phyloP scores from a whole-genome alignment of 108 stramenopile genomes.

The Fragilaria crotonensis region DNA sequence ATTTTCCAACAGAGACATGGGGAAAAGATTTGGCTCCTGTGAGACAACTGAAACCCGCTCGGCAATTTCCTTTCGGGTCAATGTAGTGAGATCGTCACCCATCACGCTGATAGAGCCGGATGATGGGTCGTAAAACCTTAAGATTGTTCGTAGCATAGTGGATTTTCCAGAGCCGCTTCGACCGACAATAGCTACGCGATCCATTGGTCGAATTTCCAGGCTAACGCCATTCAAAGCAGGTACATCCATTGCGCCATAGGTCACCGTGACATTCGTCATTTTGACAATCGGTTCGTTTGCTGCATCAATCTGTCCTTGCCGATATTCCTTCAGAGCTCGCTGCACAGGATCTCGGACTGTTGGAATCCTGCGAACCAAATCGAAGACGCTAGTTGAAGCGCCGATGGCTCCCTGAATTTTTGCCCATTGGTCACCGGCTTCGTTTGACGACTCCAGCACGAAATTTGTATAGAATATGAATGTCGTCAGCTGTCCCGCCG shows the following conservation, averaged over 20 bases:
- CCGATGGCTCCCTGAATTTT: conserved; percentile 79
- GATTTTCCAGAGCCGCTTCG: conserved; percentile 90
- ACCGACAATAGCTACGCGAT: conserved; percentile 92
- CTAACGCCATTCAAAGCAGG: conserved; percentile 58
- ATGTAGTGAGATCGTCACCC: conserved; percentile 65
- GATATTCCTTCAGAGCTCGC: neutral
- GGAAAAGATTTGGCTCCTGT: conserved; percentile 90
- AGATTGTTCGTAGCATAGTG: conserved; percentile 73
- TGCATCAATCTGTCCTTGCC: conserved; percentile 2
- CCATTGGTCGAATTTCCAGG: conserved; percentile 76
- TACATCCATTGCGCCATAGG: conserved; percentile 61
- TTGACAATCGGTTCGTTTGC: conserved; percentile 35
- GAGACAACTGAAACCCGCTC: conserved; percentile 68
- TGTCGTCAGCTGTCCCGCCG: conserved; percentile 58
- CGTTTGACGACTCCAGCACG: conserved; percentile 74
- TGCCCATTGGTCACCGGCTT: conserved; percentile 85
- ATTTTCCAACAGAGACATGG: conserved; percentile 86
- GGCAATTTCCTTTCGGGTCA: conserved; percentile 70
- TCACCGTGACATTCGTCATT: conserved; percentile 54
- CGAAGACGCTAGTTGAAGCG: conserved; percentile 76
- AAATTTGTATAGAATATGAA: conserved; percentile 82
- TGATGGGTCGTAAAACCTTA: conserved; percentile 94
- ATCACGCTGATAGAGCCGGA: conserved; percentile 65
- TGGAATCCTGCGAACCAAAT: conserved; percentile 65
- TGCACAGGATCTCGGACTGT: conserved; percentile 48